Evolutionary conservation across 2,329 filamentous ascomycete genomes (phyloP).

Genomic region (Pyrenochaeta sp.): DNA sequence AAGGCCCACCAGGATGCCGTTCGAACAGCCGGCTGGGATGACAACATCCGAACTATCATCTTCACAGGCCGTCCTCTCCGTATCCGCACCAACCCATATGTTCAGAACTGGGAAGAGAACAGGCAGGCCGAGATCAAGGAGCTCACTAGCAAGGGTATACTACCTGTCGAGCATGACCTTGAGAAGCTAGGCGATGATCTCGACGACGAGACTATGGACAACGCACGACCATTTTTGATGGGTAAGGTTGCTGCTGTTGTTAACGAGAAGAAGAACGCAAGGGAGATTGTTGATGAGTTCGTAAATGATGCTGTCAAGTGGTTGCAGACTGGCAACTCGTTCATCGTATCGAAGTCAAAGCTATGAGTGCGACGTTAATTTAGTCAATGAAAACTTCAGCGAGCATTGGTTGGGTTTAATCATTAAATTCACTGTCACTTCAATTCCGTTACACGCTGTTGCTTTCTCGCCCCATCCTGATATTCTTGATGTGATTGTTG

Average conservation of each 20-base stretch:
- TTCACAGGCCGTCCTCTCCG: slow-evolving; percentile 96
- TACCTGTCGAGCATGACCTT: slow-evolving; percentile 93
- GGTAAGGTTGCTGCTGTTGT: slow-evolving; percentile 95
- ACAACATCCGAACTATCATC: slow-evolving; percentile 96
- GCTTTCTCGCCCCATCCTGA: background rate
- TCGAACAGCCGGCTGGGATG: slow-evolving; percentile 87
- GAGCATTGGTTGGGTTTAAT: background rate
- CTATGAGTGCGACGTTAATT: slow-evolving; percentile 25
- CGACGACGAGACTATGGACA: slow-evolving; percentile 88
- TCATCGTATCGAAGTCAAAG: slow-evolving; percentile 57
- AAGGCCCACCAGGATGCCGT: slow-evolving; percentile 96
- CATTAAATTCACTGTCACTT: background rate
- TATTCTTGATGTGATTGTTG: no score
- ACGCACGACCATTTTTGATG: slow-evolving; percentile 92
- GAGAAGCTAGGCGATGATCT: slow-evolving; percentile 75
- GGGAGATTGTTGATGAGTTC: slow-evolving; percentile 93
- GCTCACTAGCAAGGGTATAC: slow-evolving; percentile 84
- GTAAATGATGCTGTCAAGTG: slow-evolving; percentile 79
- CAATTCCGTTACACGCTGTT: background rate
- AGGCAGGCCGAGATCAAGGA: slow-evolving; percentile 90
- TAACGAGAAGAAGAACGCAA: slow-evolving; percentile 90
- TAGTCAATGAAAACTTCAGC: background rate
- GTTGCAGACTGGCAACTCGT: slow-evolving; percentile 72
- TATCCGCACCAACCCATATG: slow-evolving; percentile 93
- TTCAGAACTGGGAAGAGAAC: slow-evolving; percentile 95